phyloP scores from a whole-genome alignment of 371 early-diverging fungal species.

The Actinomortierella wolfii region DNA sequence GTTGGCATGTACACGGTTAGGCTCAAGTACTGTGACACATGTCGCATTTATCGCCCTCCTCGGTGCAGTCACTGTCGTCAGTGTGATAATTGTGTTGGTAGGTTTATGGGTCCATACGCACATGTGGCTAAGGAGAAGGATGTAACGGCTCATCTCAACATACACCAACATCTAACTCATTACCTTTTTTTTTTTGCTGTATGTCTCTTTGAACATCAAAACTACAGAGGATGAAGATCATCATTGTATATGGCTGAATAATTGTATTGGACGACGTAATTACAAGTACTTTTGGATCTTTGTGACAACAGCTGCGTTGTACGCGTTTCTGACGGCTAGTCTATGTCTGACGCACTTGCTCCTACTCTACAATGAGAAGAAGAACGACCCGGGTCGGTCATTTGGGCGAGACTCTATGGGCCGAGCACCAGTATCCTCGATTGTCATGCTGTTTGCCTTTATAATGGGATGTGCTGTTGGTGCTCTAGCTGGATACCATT shows the following conservation, averaged over 20 bases:
- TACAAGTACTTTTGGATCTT: slow-evolving; percentile 87
- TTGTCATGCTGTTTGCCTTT: slow-evolving; percentile 71
- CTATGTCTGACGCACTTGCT: slow-evolving; percentile 62
- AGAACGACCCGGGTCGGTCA: slow-evolving; percentile 24
- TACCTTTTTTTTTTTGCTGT: too few relatives aligned
- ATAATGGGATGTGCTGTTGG: slow-evolving; percentile 69
- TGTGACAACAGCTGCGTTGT: slow-evolving; percentile 60
- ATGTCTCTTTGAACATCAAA: background rate
- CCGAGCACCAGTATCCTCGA: slow-evolving; percentile 50
- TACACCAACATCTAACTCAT: background rate
- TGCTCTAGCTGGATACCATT: slow-evolving; percentile 77
- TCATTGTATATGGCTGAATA: slow-evolving; percentile 95
- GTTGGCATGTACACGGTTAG: slow-evolving; percentile 68
- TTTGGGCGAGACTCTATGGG: slow-evolving; percentile 18
- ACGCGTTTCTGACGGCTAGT: slow-evolving; percentile 60
- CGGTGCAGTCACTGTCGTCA: slow-evolving; percentile 85
- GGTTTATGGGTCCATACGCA: slow-evolving; percentile 2
- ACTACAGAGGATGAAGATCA: slow-evolving; percentile 78
- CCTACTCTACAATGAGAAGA: slow-evolving; percentile 46
- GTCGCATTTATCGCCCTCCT: slow-evolving; percentile 87
- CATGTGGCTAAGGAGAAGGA: background rate
- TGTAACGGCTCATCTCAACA: background rate
- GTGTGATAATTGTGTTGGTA: slow-evolving; percentile 92
- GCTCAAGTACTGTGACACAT: slow-evolving; percentile 90
- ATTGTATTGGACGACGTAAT: slow-evolving; percentile 92